Evolutionary conservation across 805 yeast species (phyloP).

Genomic region (Yamadazyma endophytica): DNA sequence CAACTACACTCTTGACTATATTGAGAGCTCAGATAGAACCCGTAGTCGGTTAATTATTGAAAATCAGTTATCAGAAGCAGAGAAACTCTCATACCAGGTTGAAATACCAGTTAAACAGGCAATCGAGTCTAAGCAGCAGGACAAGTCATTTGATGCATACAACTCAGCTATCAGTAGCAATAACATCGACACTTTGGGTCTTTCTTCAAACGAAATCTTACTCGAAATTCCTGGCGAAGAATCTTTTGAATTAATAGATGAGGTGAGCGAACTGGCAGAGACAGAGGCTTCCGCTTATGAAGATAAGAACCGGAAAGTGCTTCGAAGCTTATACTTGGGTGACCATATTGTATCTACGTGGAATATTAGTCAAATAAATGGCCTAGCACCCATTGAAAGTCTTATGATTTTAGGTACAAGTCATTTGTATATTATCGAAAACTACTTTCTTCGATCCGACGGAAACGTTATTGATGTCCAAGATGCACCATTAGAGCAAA

Average conservation of each 20-base stretch:
- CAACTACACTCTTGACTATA: slow-evolving; percentile 55
- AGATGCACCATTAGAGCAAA: slow-evolving; percentile 56
- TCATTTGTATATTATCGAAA: slow-evolving; percentile 65
- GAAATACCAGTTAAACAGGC: slow-evolving; percentile 30
- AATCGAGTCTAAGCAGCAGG: neutral
- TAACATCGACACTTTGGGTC: slow-evolving; percentile 24
- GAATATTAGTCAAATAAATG: slow-evolving; percentile 73
- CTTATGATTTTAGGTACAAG: slow-evolving; percentile 64
- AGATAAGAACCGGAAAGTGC: slow-evolving; percentile 71
- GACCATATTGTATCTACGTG: slow-evolving; percentile 69
- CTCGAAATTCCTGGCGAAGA: slow-evolving; percentile 17
- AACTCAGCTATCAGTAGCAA: slow-evolving; percentile 14
- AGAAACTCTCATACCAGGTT: slow-evolving; percentile 37
- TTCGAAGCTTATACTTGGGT: slow-evolving; percentile 63
- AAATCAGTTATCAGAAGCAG: slow-evolving; percentile 43
- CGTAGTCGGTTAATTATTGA: slow-evolving; percentile 57
- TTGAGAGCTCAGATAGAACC: slow-evolving; percentile 69
- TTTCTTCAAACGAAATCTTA: slow-evolving; percentile 13
- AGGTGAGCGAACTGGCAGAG: slow-evolving; percentile 15
- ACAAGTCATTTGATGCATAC: slow-evolving; percentile 13
- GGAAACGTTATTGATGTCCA: slow-evolving; percentile 56
- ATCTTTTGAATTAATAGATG: slow-evolving; percentile 44
- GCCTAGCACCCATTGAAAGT: slow-evolving; percentile 74
- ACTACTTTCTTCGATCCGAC: slow-evolving; percentile 55
- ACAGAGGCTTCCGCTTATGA: slow-evolving; percentile 38